Conservation (phyloP, 2,329 filamentous ascomycete species). For the Neophaeococcomyces mojaviensis region DNA sequence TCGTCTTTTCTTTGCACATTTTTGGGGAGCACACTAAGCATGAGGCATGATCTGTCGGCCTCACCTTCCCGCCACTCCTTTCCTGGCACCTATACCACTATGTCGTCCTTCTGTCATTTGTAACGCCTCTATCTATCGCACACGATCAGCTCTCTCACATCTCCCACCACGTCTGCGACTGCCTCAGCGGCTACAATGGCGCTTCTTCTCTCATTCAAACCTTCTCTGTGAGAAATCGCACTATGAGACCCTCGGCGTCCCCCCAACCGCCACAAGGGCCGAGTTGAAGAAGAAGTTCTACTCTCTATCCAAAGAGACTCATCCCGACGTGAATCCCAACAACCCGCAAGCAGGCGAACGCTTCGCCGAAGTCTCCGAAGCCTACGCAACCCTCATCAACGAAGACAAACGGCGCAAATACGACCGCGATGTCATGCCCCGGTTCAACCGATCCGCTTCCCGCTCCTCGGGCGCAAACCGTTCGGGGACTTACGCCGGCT, state of each 20-base stretch:
- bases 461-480: slow-evolving; percentile 31
- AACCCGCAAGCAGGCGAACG: slow-evolving; percentile 65
- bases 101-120: too few relatives aligned
- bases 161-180: not conserved
- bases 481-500: slow-evolving; percentile 18
- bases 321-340: slow-evolving; percentile 80
- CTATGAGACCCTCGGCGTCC: slow-evolving; percentile 75
- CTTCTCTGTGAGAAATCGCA: slow-evolving; percentile 48
- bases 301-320: slow-evolving; percentile 79
- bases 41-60: slow-evolving; percentile 23
- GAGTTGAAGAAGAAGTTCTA: slow-evolving; percentile 96
- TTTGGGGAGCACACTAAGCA: slow-evolving; percentile 11
- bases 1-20: not conserved
- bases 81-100: slow-evolving; percentile 3
- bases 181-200: not conserved
- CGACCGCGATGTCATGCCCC: slow-evolving; percentile 53
- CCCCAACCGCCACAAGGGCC: slow-evolving; percentile 57
- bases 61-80: slow-evolving; percentile 7
- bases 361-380: slow-evolving; percentile 78
- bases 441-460: slow-evolving; percentile 34
- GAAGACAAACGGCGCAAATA: slow-evolving; percentile 69
- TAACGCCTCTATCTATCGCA: not conserved
- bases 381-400: slow-evolving; percentile 69
- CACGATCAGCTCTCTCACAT: not conserved
- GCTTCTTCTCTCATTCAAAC: slow-evolving; percentile 14